Percentiles rank a stretch among this genome's conserved stretches.
Evolutionary conservation across 306 rosid species (phyloP).

Genomic region (Gleditsia sinensis): DNA sequence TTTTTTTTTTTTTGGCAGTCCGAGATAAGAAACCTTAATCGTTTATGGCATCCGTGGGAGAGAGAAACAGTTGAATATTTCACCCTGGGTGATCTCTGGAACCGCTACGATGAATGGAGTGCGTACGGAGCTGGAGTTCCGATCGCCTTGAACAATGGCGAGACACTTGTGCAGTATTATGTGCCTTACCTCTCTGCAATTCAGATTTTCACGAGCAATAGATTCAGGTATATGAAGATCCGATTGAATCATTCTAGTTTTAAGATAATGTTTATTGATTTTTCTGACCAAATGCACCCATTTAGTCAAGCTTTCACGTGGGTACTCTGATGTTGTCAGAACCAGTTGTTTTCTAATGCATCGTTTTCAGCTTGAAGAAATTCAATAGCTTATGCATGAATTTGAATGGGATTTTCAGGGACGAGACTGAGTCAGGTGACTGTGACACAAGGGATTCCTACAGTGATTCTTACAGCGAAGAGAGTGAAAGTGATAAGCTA

Average conservation of each 20-base stretch:
- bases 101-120: slow-evolving; percentile 86
- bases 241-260: slow-evolving; percentile 12
- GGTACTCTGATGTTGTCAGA: neutral
- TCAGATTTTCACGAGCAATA: slow-evolving; percentile 81
- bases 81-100: slow-evolving; percentile 84
- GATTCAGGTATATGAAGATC: slow-evolving; percentile 56
- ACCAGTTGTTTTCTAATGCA: neutral
- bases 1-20: slow-evolving; percentile 38
- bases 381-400: no score
- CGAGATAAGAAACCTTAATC: slow-evolving; percentile 79
- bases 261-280: neutral
- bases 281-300: neutral
- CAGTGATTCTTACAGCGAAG: slow-evolving; percentile 82
- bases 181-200: slow-evolving; percentile 98
- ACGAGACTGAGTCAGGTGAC: slow-evolving; percentile 73
- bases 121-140: slow-evolving; percentile 97
- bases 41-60: slow-evolving; percentile 92
- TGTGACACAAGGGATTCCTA: slow-evolving; percentile 76
- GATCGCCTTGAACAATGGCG: slow-evolving; percentile 61
- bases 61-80: slow-evolving; percentile 84
- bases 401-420: slow-evolving; percentile 52
- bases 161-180: slow-evolving; percentile 85
- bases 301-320: slow-evolving; percentile 16
- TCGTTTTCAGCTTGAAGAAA: neutral
- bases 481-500: slow-evolving; percentile 78